A percentile compares a stretch with the other conserved stretches of the same genome.
phyloP scores from a whole-genome alignment of 805 yeast genomes.

The Wickerhamiella allomyrinae region DNA sequence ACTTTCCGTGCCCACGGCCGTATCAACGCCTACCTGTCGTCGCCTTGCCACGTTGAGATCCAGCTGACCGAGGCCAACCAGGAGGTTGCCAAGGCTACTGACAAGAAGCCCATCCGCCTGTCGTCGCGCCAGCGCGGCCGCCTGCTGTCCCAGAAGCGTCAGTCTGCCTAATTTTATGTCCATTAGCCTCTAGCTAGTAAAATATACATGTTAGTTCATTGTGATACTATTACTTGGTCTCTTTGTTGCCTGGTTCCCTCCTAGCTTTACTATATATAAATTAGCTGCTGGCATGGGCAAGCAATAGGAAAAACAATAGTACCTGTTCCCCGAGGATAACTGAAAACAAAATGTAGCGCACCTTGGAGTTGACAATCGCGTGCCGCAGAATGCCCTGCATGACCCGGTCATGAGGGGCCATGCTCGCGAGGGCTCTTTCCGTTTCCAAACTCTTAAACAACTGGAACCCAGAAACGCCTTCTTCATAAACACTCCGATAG shows the following conservation, averaged over 20 bases:
- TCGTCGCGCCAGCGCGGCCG: conserved; percentile 88
- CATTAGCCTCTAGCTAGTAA: background rate
- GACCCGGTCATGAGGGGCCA: conserved; percentile 64
- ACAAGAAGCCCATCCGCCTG: conserved; percentile 51
- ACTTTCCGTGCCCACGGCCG: conserved; percentile 99
- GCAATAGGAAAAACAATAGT: background rate
- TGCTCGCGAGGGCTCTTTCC: conserved; percentile 53
- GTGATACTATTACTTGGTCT: background rate
- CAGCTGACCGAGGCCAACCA: conserved; percentile 91
- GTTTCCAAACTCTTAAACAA: conserved; percentile 66
- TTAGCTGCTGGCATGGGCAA: background rate
- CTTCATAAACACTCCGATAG: conserved; percentile 55
- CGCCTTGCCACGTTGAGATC: conserved; percentile 98
- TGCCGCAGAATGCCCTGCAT: conserved; percentile 33
- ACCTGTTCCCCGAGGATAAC: background rate
- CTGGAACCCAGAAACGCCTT: conserved; percentile 68
- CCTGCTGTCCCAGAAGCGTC: conserved; percentile 76
- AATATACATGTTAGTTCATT: background rate
- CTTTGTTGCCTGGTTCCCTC: background rate
- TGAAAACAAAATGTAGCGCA: conserved; percentile 6
- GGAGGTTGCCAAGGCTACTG: conserved; percentile 82
- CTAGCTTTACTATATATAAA: background rate
- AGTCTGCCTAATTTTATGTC: conserved; percentile 3
- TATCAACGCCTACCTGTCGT: conserved; percentile 97
- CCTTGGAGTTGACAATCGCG: conserved; percentile 9